Evolutionary conservation across 2,329 filamentous ascomycete species (phyloP).

Genomic region (Colletotrichum eleusines): DNA sequence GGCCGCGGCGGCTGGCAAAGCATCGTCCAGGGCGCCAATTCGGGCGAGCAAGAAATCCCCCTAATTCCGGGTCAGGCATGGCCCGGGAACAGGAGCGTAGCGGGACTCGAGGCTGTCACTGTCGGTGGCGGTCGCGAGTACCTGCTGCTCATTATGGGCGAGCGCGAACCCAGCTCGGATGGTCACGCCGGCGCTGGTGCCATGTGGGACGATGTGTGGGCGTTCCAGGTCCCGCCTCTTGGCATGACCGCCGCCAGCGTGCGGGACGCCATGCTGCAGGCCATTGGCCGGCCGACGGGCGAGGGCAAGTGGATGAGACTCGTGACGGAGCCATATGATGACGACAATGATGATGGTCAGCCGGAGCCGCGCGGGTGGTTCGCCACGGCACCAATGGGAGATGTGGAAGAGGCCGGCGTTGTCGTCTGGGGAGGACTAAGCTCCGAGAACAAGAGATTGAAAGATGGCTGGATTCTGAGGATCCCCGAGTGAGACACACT

Average conservation of each 20-base stretch:
- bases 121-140: slow-evolving; percentile 72
- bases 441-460: slow-evolving; percentile 63
- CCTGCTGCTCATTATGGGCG: slow-evolving; percentile 72
- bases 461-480: slow-evolving; percentile 74
- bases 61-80: slow-evolving; percentile 54
- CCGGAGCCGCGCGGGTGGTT: slow-evolving; percentile 70
- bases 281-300: slow-evolving; percentile 64
- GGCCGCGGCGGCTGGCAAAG: slow-evolving; percentile 68
- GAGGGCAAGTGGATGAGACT: slow-evolving; percentile 71
- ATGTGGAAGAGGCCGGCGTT: slow-evolving; percentile 70
- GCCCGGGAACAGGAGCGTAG: slow-evolving; percentile 66
- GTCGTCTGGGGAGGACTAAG: slow-evolving; percentile 72
- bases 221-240: slow-evolving; percentile 69
- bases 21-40: slow-evolving; percentile 55
- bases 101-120: slow-evolving; percentile 66
- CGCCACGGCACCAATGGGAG: slow-evolving; percentile 66
- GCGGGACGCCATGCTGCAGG: slow-evolving; percentile 66
- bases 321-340: slow-evolving; percentile 61
- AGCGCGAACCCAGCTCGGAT: slow-evolving; percentile 61
- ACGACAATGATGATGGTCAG: slow-evolving; percentile 58
- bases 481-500: slow-evolving; percentile 53
- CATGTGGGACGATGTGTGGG: slow-evolving; percentile 73
- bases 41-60: slow-evolving; percentile 52
- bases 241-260: slow-evolving; percentile 68
- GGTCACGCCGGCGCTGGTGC: slow-evolving; percentile 65